Evolutionary conservation across 169 alveolate species (phyloP).

Genomic region (Eimeria sp.): DNA sequence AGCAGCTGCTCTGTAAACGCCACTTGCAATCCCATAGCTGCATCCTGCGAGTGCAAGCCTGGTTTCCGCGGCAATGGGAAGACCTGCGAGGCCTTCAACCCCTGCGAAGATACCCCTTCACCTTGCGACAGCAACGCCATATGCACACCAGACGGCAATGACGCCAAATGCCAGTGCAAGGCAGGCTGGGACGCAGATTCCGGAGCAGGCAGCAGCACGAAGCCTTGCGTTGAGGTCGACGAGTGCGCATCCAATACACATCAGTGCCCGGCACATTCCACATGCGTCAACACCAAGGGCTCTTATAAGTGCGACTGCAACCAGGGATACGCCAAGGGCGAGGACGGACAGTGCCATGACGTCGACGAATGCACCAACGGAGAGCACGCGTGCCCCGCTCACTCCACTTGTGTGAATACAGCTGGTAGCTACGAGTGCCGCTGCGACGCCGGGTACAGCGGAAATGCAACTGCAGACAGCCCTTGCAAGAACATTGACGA

Average conservation of each 20-base stretch:
- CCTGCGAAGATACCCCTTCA: conserved; percentile 55
- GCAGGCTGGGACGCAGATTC: conserved; percentile 57
- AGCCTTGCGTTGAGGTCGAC: conserved; percentile 73
- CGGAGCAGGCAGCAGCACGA: conserved; percentile 35
- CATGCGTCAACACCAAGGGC: conserved; percentile 84
- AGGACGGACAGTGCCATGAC: conserved; percentile 82
- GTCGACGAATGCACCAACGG: conserved; percentile 85
- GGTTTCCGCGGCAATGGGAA: conserved; percentile 79
- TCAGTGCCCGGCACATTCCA: conserved; percentile 75
- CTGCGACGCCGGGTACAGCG: conserved; percentile 78
- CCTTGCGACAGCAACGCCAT: conserved; percentile 73
- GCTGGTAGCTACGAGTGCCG: conserved; percentile 86
- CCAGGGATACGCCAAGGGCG: conserved; percentile 53
- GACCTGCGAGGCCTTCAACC: conserved; percentile 72
- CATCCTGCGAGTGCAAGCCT: conserved; percentile 61
- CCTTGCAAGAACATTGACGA: conserved; percentile 87
- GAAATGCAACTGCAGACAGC: neutral
- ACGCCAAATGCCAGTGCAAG: conserved; percentile 65
- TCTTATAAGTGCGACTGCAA: conserved; percentile 83
- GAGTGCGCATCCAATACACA: conserved; percentile 79
- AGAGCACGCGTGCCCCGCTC: conserved; percentile 10
- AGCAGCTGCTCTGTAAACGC: conserved; percentile 62
- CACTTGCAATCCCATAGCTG: conserved; percentile 17
- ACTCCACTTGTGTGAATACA: conserved; percentile 84
- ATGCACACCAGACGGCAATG: conserved; percentile 59